Evolutionary conservation across 306 rosid species (phyloP), one percentile per base, ranked within the genome.

Genomic region (Castanospermum australe): DNA sequence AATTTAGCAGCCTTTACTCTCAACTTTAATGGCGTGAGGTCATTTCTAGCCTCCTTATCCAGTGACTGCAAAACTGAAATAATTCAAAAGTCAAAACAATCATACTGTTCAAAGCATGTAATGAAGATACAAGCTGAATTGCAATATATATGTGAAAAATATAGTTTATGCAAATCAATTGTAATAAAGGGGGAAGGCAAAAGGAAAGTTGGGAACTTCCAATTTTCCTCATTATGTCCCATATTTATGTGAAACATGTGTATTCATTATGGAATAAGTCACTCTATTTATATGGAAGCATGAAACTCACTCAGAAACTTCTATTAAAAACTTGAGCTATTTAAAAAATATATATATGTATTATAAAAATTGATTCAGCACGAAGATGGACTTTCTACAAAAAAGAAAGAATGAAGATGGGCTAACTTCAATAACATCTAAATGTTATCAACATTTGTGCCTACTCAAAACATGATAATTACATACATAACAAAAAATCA

Each of bases 1-100:
- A 96, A 96, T 67, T 93, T 96, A 44, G 98, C 89, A 20, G 98
- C 99, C 88, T 93, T 96, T 64, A 93, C 92, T 86, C 99, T 87
- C 90, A 96, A 84, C 77, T 91, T 96, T 55, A 89, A 85, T 44
- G 99, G 98, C 41, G 97, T 87, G 56, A 96, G 96, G 70, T 89
- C 86, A 76, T 82, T 90, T 83, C 99, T 89, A 70, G 94, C 86
- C 82, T 88, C 86, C 77, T 84, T 87, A 90, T 93, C 99, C 90
- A 93, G 76, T 72, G 99, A 96, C 90, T 96, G 98, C 90, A 96
- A 83, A 89, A 96, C 99, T 96, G 93, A 71, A 88, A 85, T 85
- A 76, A 82, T 78, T 71, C 78, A 88, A n/a, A n/a, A n/a, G n/a
- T n/a, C n/a, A n/a, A 86, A 88, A 78, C 76, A 73, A 39, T 32